Conservation (phyloP, 129 eudicot species). For the Escallonia herrerae region DNA sequence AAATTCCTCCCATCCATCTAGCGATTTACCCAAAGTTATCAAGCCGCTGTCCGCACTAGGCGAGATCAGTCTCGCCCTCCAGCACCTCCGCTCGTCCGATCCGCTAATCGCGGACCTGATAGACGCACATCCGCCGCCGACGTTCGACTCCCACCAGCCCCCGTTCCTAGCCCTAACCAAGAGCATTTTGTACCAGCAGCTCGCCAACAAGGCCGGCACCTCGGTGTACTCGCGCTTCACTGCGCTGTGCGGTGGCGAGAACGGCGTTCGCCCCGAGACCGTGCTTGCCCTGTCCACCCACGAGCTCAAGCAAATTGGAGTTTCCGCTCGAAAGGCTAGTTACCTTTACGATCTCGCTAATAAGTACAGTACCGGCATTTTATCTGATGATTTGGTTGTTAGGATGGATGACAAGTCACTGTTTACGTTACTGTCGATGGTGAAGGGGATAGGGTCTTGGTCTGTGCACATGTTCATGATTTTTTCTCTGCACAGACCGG, state of each 20-base stretch:
- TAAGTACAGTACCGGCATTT: constrained; percentile 67
- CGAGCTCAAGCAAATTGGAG: constrained; percentile 84
- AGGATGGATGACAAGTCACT: constrained; percentile 88
- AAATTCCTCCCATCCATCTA: constrained; percentile 29
- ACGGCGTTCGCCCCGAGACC: constrained; percentile 44
- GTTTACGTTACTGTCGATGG: constrained; percentile 88
- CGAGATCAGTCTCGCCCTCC: constrained; percentile 50
- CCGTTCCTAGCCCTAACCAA: constrained; percentile 71
- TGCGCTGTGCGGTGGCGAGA: constrained; percentile 72
- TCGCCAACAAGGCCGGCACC: constrained; percentile 78
- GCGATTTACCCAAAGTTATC: constrained; percentile 29
- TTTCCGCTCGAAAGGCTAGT: constrained; percentile 80
- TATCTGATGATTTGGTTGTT: constrained; percentile 59
- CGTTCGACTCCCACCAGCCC: constrained; percentile 50
- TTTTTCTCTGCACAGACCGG: constrained; percentile 80
- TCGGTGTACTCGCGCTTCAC: constrained; percentile 72
- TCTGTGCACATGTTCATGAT: constrained; percentile 98
- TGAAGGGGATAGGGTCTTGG: constrained; percentile 97
- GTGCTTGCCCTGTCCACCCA: constrained; percentile 51
- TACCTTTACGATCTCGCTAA: constrained; percentile 73
- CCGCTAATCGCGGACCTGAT: constrained; percentile 52
- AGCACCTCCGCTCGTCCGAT: constrained; percentile 61
- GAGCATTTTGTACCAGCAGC: constrained; percentile 79
- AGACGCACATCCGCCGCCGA: constrained; percentile 56
- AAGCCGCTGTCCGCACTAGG: constrained; percentile 50